phyloP scores from a whole-genome alignment of 2,329 filamentous ascomycete species.

The Penicillium concentricum region DNA sequence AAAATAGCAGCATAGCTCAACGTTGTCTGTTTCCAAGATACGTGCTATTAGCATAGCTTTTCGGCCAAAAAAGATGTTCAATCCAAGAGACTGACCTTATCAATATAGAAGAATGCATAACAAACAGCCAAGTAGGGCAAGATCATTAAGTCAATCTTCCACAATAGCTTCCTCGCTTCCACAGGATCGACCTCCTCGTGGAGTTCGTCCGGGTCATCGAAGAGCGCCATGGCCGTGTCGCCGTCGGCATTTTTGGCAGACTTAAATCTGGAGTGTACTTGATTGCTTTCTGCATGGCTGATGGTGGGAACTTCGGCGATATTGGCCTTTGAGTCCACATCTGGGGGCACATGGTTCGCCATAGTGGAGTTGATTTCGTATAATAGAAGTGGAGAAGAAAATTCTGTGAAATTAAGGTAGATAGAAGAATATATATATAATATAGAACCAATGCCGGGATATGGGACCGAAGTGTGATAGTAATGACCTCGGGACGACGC shows the following conservation, averaged over 20 bases:
- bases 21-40: conserved; percentile 46
- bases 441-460: too few relatives aligned
- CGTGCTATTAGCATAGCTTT: neutral
- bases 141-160: conserved; percentile 61
- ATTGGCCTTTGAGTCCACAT: conserved; percentile 22
- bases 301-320: conserved; percentile 24
- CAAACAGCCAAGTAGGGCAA: conserved; percentile 57
- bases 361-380: conserved; percentile 5
- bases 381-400: neutral
- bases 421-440: neutral
- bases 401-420: neutral
- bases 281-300: conserved; percentile 29
- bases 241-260: conserved; percentile 37
- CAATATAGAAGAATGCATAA: conserved; percentile 55
- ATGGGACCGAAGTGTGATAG: neutral
- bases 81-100: conserved; percentile 30
- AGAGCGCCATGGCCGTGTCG: conserved; percentile 54
- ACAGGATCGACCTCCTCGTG: conserved; percentile 47
- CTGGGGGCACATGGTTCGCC: conserved; percentile 7
- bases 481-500: neutral
- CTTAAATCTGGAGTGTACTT: conserved; percentile 28
- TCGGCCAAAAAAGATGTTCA: neutral
- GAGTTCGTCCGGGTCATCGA: conserved; percentile 49
- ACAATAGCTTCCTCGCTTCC: conserved; percentile 49
- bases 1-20: conserved; percentile 65